These are phyloP conservation scores for Rhynchosporium agropyri DNA, from an alignment of 2,329 filamentous ascomycete species.

Conservation along the genomic window DNA sequence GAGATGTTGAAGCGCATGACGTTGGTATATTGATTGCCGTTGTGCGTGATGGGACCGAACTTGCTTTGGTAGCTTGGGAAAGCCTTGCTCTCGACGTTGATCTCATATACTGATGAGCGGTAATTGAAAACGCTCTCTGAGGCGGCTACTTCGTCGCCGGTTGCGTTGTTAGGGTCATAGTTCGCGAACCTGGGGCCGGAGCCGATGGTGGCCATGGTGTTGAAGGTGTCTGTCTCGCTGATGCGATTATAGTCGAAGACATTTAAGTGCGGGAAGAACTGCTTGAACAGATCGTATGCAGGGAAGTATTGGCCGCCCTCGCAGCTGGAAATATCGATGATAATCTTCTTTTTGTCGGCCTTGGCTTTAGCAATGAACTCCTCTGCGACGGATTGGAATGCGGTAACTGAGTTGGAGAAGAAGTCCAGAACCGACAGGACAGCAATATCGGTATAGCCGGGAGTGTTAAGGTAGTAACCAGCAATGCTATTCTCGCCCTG, in stretches of 20 bases:
- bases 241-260: neutral
- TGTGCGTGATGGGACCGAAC: neutral
- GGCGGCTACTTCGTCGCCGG: neutral
- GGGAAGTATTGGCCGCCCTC: neutral
- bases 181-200: neutral
- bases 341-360: neutral
- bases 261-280: neutral
- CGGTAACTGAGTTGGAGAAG: neutral
- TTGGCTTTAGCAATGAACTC: neutral
- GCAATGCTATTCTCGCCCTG: neutral
- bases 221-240: neutral
- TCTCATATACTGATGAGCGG: neutral
- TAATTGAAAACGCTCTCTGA: neutral
- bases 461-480: neutral
- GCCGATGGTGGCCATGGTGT: neutral
- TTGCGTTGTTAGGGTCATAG: neutral
- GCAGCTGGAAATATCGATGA: neutral
- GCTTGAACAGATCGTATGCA: slow-evolving; percentile 1
- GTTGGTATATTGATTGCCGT: neutral
- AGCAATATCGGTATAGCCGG: neutral
- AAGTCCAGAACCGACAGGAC: neutral
- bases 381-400: neutral
- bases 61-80: neutral
- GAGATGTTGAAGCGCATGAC: neutral
- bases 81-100: neutral